A percentile compares a stretch with the other conserved stretches of the same genome.
Conservation (phyloP, 2,329 filamentous ascomycete genomes). For the Curvularia spicifera region DNA sequence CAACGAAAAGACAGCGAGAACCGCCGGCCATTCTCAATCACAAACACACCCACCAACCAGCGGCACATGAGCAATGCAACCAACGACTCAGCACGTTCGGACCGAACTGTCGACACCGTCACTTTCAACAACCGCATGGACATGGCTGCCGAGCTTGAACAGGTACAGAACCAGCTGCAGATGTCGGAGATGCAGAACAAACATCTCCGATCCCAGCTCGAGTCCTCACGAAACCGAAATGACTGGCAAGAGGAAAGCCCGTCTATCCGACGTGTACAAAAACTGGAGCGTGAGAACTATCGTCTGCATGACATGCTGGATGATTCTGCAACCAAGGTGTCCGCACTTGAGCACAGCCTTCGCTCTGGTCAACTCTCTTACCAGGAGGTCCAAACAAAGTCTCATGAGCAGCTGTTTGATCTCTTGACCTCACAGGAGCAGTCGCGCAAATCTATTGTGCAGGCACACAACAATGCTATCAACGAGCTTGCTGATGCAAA, state of each 20-base stretch:
- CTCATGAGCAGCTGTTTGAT: conserved; percentile 92
- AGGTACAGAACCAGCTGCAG: conserved; percentile 92
- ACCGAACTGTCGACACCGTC: conserved; percentile 82
- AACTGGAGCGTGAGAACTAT: conserved; percentile 90
- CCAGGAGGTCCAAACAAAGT: conserved; percentile 89
- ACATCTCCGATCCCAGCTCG: conserved; percentile 86
- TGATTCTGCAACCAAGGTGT: conserved; percentile 91
- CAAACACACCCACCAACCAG: conserved; percentile 75
- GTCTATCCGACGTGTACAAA: conserved; percentile 80
- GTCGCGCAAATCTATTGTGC: conserved; percentile 78
- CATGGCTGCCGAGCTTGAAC: conserved; percentile 85
- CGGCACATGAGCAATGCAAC: conserved; percentile 70
- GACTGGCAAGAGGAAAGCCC: conserved; percentile 75
- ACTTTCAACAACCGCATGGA: conserved; percentile 90
- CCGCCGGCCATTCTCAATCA: conserved; percentile 71
- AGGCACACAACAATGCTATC: conserved; percentile 84
- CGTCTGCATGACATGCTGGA: conserved; percentile 93
- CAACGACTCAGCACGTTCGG: conserved; percentile 81
- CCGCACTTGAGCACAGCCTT: conserved; percentile 83
- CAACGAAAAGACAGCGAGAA: conserved; percentile 66
- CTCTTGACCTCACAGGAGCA: conserved; percentile 93
- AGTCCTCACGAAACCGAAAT: conserved; percentile 70
- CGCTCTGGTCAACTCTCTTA: conserved; percentile 86
- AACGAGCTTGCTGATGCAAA: conserved; percentile 87
- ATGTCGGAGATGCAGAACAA: conserved; percentile 94